Percentiles rank a stretch among this genome's conserved stretches.
Conservation (phyloP, 805 yeast species). For the Cyberlindnera amylophila region DNA sequence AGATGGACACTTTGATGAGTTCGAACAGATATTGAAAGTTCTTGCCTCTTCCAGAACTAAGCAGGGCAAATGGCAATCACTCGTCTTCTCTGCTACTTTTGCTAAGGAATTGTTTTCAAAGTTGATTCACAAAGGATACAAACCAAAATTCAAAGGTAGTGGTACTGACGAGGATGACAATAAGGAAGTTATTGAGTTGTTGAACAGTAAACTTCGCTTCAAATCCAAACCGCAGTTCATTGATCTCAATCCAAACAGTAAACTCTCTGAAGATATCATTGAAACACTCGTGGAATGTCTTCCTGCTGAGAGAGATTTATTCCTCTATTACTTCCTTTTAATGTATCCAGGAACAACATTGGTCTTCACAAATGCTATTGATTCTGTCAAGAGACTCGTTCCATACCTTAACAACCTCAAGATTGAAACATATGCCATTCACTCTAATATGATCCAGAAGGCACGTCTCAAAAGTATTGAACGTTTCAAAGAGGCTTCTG, state of each 20-base stretch:
- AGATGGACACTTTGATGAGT: constrained; percentile 94
- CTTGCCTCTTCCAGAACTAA: constrained; percentile 49
- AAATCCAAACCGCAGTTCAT: constrained; percentile 65
- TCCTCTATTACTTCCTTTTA: constrained; percentile 79
- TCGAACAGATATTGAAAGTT: constrained; percentile 72
- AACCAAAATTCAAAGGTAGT: constrained; percentile 21
- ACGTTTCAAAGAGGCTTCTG: constrained; percentile 58
- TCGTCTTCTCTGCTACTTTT: constrained; percentile 95
- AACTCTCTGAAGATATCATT: constrained; percentile 67
- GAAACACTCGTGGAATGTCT: constrained; percentile 93
- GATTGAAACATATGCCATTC: constrained; percentile 70
- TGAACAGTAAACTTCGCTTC: constrained; percentile 70
- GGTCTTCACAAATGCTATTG: constrained; percentile 93
- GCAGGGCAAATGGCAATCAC: constrained; percentile 63
- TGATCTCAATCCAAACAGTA: constrained; percentile 84
- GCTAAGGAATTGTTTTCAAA: constrained; percentile 78
- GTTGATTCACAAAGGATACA: constrained; percentile 41
- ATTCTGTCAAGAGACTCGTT: constrained; percentile 81
- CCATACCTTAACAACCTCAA: constrained; percentile 69
- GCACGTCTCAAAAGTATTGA: constrained; percentile 86
- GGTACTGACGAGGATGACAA: constrained; percentile 33
- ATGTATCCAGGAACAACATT: constrained; percentile 87
- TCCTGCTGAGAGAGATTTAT: constrained; percentile 83
- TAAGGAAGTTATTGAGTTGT: constrained; percentile 60
- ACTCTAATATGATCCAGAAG: constrained; percentile 93